Percentiles rank a stretch among this genome's conserved stretches.
Evolutionary conservation across 2,329 filamentous ascomycete genomes (phyloP).

Genomic region (Ophidiomyces ophidiicola): DNA sequence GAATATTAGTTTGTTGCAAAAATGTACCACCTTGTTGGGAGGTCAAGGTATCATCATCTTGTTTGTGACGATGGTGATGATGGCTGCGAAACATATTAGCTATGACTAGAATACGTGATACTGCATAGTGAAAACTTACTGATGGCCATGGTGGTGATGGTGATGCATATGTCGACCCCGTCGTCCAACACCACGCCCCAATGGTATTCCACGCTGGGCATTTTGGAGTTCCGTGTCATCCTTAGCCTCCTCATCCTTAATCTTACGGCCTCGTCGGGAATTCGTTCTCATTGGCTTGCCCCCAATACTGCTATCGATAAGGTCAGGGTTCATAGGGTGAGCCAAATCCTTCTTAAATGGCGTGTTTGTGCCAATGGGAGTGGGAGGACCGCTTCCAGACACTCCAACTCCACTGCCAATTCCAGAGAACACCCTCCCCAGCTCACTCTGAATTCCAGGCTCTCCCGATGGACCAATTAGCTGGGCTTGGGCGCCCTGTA

Average conservation of each 20-base stretch:
- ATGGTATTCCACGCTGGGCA: conserved; percentile 49
- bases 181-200: conserved; percentile 53
- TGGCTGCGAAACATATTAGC: conserved; percentile 23
- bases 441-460: conserved; percentile 85
- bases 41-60: conserved; percentile 36
- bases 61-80: conserved; percentile 45
- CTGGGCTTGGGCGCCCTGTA: conserved; percentile 86
- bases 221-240: conserved; percentile 54
- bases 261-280: conserved; percentile 51
- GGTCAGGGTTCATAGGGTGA: conserved; percentile 5
- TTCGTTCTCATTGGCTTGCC: conserved; percentile 28
- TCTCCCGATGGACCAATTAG: conserved; percentile 72
- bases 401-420: conserved; percentile 60
- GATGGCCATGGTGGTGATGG: conserved; percentile 48
- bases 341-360: conserved; percentile 41
- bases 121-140: conserved; percentile 32
- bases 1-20: conserved; percentile 22
- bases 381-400: conserved; percentile 39
- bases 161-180: conserved; percentile 44
- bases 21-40: conserved; percentile 18
- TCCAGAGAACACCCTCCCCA: conserved; percentile 90
- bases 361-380: conserved; percentile 41
- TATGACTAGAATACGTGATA: neutral
- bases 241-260: conserved; percentile 61
- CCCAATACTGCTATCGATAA: conserved; percentile 4